Conservation (phyloP, 2,329 filamentous ascomycete species). For the Alternaria ventricosa region DNA sequence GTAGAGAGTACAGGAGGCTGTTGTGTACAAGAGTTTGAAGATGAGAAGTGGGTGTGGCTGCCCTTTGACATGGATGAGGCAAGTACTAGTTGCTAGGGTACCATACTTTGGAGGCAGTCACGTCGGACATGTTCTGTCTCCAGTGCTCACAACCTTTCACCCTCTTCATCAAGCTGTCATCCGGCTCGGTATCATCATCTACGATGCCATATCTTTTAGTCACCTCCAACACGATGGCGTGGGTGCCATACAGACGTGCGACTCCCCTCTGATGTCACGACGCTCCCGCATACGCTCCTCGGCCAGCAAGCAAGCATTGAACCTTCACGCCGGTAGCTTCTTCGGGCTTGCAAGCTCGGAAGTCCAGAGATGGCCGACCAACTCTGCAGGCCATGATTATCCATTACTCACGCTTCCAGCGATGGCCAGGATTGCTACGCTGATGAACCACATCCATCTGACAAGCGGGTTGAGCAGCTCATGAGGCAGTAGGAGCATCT, state of each 20-base stretch:
- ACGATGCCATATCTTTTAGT: background rate
- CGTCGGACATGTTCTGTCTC: constrained; percentile 9
- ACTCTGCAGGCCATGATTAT: background rate
- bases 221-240: background rate
- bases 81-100: constrained; percentile 32
- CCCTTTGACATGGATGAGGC: constrained; percentile 24
- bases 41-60: constrained; percentile 15
- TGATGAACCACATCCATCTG: background rate
- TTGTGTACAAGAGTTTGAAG: constrained; percentile 6
- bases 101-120: constrained; percentile 22
- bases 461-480: background rate
- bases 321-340: background rate
- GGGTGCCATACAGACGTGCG: background rate
- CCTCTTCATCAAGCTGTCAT: constrained; percentile 5
- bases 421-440: background rate
- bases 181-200: background rate
- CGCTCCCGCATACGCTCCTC: background rate
- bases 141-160: constrained; percentile 6
- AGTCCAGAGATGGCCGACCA: background rate
- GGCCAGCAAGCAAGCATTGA: background rate
- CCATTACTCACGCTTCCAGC: background rate
- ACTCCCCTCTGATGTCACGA: background rate
- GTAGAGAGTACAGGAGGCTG: background rate
- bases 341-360: background rate
- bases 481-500: background rate